These are phyloP conservation scores for Hypoxylon sp. DNA, from an alignment of 2,329 filamentous ascomycete genomes.

Conservation along the genomic window DNA sequence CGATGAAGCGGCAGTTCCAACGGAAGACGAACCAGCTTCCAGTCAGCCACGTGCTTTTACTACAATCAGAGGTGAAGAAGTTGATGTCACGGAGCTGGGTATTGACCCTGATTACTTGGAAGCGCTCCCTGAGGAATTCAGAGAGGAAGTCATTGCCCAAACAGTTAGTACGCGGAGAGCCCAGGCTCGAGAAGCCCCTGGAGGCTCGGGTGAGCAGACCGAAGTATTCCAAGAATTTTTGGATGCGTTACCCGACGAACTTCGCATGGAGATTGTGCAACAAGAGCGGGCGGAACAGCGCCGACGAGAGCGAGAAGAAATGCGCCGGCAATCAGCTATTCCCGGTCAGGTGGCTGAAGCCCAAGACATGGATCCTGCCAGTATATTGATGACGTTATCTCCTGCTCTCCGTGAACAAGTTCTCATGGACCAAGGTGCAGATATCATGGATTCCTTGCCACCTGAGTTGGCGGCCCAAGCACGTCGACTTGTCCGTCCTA, in stretches of 20 bases:
- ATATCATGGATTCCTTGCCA: constrained; percentile 85
- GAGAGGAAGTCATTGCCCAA: constrained; percentile 95
- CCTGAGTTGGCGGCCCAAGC: constrained; percentile 90
- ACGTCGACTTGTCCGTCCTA: constrained; percentile 72
- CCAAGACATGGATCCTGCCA: constrained; percentile 89
- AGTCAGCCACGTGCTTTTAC: constrained; percentile 79
- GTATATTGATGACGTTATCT: constrained; percentile 91
- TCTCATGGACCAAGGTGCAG: constrained; percentile 91
- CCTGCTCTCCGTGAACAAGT: constrained; percentile 88
- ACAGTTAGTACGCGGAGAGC: constrained; percentile 87
- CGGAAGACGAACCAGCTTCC: constrained; percentile 59
- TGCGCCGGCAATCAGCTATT: constrained; percentile 75
- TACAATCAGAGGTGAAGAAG: constrained; percentile 85
- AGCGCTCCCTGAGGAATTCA: constrained; percentile 95
- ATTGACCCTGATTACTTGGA: constrained; percentile 96
- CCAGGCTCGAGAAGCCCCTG: constrained; percentile 77
- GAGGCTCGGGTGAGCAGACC: constrained; percentile 79
- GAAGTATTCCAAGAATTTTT: constrained; percentile 95
- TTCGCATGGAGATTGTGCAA: constrained; percentile 90
- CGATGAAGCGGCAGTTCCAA: constrained; percentile 52
- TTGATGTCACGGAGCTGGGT: constrained; percentile 94
- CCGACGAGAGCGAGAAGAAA: constrained; percentile 86
- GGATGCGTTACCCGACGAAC: constrained; percentile 89
- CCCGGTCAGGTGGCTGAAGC: constrained; percentile 66
- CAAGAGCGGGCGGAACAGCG: constrained; percentile 92